Conservation (phyloP, 208 protist species). For the Trypanosoma scelopori region DNA sequence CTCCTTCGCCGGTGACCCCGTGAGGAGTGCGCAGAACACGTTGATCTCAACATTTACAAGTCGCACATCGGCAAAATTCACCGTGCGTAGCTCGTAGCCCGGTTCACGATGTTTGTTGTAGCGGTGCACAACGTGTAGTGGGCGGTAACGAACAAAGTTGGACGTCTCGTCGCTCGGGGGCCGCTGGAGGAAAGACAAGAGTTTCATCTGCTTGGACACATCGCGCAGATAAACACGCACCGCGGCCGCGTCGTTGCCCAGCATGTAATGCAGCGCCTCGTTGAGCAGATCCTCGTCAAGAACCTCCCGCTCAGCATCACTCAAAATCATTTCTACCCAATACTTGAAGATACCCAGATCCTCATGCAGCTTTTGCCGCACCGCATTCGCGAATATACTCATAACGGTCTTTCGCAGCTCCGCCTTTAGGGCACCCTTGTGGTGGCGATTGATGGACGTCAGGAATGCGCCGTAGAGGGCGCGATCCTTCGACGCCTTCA, state of each 20-base stretch:
- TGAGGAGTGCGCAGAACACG: conserved; percentile 51
- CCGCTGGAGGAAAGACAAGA: conserved; percentile 12
- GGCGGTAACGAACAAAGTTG: conserved; percentile 59
- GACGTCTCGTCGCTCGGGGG: conserved; percentile 21
- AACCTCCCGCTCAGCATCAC: conserved; percentile 51
- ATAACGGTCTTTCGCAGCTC: conserved; percentile 52
- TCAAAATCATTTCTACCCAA: conserved; percentile 70
- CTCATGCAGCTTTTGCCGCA: conserved; percentile 65
- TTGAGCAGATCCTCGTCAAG: conserved; percentile 74
- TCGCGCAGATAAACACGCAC: conserved; percentile 62
- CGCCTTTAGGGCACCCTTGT: conserved; percentile 20
- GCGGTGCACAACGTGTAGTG: conserved; percentile 32
- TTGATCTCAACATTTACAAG: conserved; percentile 51
- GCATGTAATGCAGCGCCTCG: conserved; percentile 45
- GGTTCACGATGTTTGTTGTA: conserved; percentile 21
- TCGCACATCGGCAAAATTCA: conserved; percentile 49
- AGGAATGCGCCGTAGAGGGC: conserved; percentile 54
- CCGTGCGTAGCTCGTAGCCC: conserved; percentile 25
- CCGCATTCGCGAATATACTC: conserved; percentile 38
- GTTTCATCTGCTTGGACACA: conserved; percentile 32
- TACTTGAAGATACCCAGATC: conserved; percentile 67
- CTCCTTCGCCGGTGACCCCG: conserved; percentile 33
- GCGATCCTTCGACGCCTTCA: conserved; percentile 66
- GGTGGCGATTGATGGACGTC: conserved; percentile 25
- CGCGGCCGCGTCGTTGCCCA: conserved; percentile 30